Evolutionary conservation across 192 early-diverging fungal species (phyloP).

Genomic region (Obelidium mucronatum): DNA sequence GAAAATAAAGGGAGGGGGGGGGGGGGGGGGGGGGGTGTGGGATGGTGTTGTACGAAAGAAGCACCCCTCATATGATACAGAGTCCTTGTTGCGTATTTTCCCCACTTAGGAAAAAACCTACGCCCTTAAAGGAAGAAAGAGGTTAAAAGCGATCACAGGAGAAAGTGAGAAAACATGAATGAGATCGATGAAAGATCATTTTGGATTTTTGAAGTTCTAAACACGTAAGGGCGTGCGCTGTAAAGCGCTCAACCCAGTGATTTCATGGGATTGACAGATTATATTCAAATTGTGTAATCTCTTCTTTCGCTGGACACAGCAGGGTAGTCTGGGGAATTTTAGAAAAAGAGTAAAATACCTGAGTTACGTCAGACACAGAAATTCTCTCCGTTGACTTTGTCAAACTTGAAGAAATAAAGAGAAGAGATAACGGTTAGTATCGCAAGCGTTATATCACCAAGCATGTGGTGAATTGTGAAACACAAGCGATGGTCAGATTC

Average conservation of each 20-base stretch:
- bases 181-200: neutral
- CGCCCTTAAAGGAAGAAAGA: neutral
- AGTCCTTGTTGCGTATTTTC: no score
- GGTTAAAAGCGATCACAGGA: neutral
- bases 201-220: neutral
- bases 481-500: neutral
- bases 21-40: no score
- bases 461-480: no score
- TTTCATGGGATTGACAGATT: constrained; percentile 1
- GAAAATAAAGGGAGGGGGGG: neutral
- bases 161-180: neutral
- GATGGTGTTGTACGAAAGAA: no score
- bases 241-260: neutral
- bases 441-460: no score
- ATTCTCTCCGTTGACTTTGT: no score
- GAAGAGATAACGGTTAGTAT: no score
- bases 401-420: no score
- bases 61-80: no score
- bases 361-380: no score
- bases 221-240: neutral
- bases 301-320: no score
- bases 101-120: neutral
- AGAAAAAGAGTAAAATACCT: neutral
- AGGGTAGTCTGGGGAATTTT: neutral
- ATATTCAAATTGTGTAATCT: neutral